phyloP scores from a whole-genome alignment of 345 rosid genomes.

The Triadica sebifera region DNA sequence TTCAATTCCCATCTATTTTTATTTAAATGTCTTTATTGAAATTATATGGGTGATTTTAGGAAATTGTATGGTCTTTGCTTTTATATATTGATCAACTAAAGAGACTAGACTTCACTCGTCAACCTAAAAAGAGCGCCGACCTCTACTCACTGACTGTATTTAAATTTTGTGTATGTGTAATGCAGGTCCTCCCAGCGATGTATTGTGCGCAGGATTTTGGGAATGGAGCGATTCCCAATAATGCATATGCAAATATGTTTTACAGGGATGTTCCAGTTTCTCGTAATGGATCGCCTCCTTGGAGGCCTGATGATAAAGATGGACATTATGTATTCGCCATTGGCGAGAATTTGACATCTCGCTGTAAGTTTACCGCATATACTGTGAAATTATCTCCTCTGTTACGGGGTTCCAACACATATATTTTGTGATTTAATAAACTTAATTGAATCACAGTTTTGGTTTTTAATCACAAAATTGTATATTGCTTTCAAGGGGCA shows the following conservation, averaged over 20 bases:
- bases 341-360: conserved; percentile 62
- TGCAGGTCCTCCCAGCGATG: conserved; percentile 52
- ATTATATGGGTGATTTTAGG: not conserved
- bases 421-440: not conserved
- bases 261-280: conserved; percentile 40
- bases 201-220: conserved; percentile 58
- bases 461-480: too few species aligned
- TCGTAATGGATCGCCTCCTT: conserved; percentile 60
- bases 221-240: conserved; percentile 46
- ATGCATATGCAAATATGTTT: conserved; percentile 43
- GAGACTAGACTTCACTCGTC: not conserved
- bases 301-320: conserved; percentile 84
- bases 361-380: conserved; percentile 42
- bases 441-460: too few species aligned
- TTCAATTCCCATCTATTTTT: not conserved
- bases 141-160: too few species aligned
- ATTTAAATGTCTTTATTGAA: not conserved
- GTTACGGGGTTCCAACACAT: not conserved
- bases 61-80: not conserved
- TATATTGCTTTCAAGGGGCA: too few species aligned
- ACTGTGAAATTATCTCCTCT: not conserved
- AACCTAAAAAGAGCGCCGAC: too few species aligned
- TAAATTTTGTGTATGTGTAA: not conserved
- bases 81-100: not conserved
- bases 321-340: conserved; percentile 69